Conservation (phyloP, 345 rosid species). For the Ricinus communis region DNA sequence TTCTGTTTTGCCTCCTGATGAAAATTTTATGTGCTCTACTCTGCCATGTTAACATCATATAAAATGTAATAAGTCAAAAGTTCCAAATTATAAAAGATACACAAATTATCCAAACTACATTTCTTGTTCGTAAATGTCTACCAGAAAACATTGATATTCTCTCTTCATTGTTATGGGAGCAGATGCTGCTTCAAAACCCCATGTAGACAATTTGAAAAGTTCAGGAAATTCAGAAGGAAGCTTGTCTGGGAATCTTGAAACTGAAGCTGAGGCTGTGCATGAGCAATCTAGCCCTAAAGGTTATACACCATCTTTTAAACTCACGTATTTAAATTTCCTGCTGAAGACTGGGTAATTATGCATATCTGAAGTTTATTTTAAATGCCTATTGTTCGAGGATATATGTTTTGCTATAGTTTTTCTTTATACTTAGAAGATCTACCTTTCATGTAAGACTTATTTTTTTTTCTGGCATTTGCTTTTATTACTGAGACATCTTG, state of each 20-base stretch:
- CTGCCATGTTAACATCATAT: no score
- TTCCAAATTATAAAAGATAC: neutral
- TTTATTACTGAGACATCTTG: conserved; percentile 9
- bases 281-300: conserved; percentile 49
- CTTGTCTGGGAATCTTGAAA: conserved; percentile 25
- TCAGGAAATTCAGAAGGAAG: conserved; percentile 37
- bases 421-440: neutral
- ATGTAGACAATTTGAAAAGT: conserved; percentile 34
- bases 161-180: conserved; percentile 23
- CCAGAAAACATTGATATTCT: conserved; percentile 10
- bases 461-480: neutral
- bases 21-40: no score
- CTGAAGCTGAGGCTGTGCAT: conserved; percentile 37
- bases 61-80: neutral
- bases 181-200: conserved; percentile 48
- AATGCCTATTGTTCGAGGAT: neutral
- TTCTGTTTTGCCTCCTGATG: no score
- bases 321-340: neutral
- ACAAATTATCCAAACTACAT: neutral
- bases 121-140: neutral
- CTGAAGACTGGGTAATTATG: neutral
- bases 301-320: conserved; percentile 17
- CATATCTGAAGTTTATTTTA: neutral
- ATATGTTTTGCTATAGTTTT: neutral
- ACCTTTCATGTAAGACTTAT: neutral